phyloP scores from a whole-genome alignment of 176 grass and related monocot genomes.

The Cymbopogon citratus region DNA sequence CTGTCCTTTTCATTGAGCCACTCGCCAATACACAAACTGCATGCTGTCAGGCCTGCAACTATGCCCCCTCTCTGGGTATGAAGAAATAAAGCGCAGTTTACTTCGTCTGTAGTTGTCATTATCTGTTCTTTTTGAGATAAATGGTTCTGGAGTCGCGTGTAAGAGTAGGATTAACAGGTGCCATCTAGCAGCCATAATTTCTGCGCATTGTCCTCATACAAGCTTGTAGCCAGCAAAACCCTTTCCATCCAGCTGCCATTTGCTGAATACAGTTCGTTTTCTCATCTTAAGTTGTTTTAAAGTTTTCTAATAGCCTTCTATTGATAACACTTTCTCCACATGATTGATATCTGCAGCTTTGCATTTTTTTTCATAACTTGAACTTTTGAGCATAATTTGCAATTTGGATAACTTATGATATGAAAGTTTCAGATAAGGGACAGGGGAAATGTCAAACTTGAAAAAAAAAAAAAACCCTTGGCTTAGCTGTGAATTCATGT shows the following conservation, averaged over 20 bases:
- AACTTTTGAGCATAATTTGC: neutral
- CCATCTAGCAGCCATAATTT: neutral
- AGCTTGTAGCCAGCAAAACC: neutral
- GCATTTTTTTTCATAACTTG: neutral
- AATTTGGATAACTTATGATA: neutral
- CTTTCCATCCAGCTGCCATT: neutral
- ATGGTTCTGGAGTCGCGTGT: neutral
- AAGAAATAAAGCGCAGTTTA: neutral
- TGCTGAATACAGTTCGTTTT: neutral
- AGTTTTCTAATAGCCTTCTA: neutral
- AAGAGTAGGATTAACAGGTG: neutral
- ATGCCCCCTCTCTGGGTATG: neutral
- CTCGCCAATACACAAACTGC: neutral
- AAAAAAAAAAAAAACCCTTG: neutral
- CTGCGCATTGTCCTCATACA: neutral
- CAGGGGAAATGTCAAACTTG: neutral
- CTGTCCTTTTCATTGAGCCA: neutral
- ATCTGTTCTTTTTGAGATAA: neutral
- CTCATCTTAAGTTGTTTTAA: neutral
- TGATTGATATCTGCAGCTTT: neutral
- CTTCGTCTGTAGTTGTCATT: neutral
- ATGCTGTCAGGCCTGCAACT: neutral
- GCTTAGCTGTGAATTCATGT: neutral
- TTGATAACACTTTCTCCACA: neutral
- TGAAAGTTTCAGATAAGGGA: neutral